Evolutionary conservation across 2,329 filamentous ascomycete species (phyloP).

Genomic region (Pestalotiopsis sp.): DNA sequence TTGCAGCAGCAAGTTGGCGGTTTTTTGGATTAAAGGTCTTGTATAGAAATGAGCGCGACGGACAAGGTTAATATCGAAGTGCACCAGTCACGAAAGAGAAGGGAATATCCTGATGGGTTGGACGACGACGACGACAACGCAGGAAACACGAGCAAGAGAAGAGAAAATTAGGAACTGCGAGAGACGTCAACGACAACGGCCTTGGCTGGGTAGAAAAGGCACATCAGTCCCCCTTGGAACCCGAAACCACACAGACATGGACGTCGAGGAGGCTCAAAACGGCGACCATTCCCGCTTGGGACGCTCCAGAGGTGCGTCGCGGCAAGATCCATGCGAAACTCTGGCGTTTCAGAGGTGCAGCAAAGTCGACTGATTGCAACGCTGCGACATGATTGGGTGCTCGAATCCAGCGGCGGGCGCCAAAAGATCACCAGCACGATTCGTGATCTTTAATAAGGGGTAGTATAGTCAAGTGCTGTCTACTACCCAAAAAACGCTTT

Average conservation of each 20-base stretch:
- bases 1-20: neutral
- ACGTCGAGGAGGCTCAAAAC: conserved; percentile 18
- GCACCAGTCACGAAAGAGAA: conserved; percentile 10
- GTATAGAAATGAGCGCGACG: neutral
- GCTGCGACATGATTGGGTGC: conserved; percentile 19
- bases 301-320: conserved; percentile 13
- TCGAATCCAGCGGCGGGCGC: neutral
- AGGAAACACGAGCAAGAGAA: neutral
- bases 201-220: conserved; percentile 13
- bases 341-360: conserved; percentile 49
- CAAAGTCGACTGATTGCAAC: conserved; percentile 40
- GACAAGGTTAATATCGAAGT: conserved; percentile 4
- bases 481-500: too few relatives aligned
- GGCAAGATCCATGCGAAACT: conserved; percentile 32
- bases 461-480: neutral
- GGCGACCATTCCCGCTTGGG: conserved; percentile 17
- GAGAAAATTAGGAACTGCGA: conserved; percentile 15
- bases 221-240: neutral
- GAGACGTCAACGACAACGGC: conserved; percentile 8
- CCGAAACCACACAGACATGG: conserved; percentile 31
- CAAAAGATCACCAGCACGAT: neutral
- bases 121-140: too few relatives aligned
- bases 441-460: neutral
- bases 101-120: neutral
- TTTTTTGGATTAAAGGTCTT: neutral